phyloP scores from a whole-genome alignment of 2,329 filamentous ascomycete species.

The Microcyclosporella mali region DNA sequence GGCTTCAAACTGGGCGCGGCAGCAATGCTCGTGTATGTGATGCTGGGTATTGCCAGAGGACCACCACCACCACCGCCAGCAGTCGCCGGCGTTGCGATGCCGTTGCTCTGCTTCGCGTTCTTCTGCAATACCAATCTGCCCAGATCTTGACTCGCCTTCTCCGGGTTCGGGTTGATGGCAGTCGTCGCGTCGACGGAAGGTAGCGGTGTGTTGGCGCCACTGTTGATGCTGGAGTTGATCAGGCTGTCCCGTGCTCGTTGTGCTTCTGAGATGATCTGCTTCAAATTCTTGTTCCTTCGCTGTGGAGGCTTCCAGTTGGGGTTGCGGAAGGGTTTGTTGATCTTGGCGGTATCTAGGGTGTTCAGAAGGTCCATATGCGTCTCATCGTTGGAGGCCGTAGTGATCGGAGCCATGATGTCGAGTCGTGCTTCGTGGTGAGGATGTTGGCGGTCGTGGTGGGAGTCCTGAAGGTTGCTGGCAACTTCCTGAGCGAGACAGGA shows the following conservation, averaged over 20 bases:
- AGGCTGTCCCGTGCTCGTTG: slow-evolving; percentile 84
- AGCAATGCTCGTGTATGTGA: slow-evolving; percentile 94
- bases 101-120: slow-evolving; percentile 45
- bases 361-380: slow-evolving; percentile 79
- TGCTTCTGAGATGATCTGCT: slow-evolving; percentile 87
- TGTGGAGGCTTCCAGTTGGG: slow-evolving; percentile 84
- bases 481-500: too few species aligned
- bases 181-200: slow-evolving; percentile 30
- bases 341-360: slow-evolving; percentile 80
- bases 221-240: slow-evolving; percentile 66
- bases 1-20: slow-evolving; percentile 77
- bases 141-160: slow-evolving; percentile 80
- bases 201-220: slow-evolving; percentile 64
- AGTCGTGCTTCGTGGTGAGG: background rate
- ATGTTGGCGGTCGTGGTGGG: background rate
- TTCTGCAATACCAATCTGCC: slow-evolving; percentile 86
- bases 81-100: slow-evolving; percentile 13
- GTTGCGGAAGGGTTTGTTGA: slow-evolving; percentile 86
- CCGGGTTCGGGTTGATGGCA: slow-evolving; percentile 72
- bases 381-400: slow-evolving; percentile 68
- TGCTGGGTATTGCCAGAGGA: slow-evolving; percentile 59
- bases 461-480: background rate
- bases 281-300: slow-evolving; percentile 97
- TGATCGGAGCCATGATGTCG: slow-evolving; percentile 51
- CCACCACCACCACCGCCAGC: background rate